Conservation (phyloP, 2,329 filamentous ascomycete species). For the Botrytis hyacinthi region DNA sequence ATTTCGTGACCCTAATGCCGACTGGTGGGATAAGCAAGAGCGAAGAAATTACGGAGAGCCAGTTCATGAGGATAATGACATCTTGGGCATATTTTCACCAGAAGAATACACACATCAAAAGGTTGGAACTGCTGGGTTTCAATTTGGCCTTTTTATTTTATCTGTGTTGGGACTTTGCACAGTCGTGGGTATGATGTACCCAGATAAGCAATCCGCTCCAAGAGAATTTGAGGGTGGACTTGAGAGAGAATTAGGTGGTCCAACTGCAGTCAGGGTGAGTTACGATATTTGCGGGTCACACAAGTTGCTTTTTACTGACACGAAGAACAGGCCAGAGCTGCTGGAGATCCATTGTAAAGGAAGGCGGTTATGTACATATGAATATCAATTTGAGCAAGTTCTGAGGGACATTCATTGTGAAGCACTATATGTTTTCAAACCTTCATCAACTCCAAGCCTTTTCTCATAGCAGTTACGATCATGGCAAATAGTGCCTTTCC, state of each 20-base stretch:
- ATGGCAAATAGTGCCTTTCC: neutral
- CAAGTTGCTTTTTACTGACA: conserved; percentile 1
- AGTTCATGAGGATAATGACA: conserved; percentile 93
- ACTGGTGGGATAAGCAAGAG: conserved; percentile 98
- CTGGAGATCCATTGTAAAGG: conserved; percentile 46
- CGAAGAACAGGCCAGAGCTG: conserved; percentile 50
- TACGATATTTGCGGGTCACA: neutral
- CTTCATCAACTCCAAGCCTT: neutral
- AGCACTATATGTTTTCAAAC: neutral
- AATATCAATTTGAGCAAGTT: conserved; percentile 19
- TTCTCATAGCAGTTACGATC: neutral
- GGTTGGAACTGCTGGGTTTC: conserved; percentile 65
- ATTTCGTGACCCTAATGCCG: conserved; percentile 86
- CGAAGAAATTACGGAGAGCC: conserved; percentile 95
- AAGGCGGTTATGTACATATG: conserved; percentile 39
- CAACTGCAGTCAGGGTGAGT: conserved; percentile 64
- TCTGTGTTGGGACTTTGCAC: conserved; percentile 64
- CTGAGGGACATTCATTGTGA: conserved; percentile 1
- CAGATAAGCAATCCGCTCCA: conserved; percentile 67
- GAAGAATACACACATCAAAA: conserved; percentile 84
- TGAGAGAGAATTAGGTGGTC: conserved; percentile 71
- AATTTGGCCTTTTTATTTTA: conserved; percentile 66
- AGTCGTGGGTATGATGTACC: conserved; percentile 66
- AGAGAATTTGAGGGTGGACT: conserved; percentile 71
- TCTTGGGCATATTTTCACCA: conserved; percentile 83